phyloP scores from a whole-genome alignment of 2,329 filamentous ascomycete genomes.

The Orbilia quercus region DNA sequence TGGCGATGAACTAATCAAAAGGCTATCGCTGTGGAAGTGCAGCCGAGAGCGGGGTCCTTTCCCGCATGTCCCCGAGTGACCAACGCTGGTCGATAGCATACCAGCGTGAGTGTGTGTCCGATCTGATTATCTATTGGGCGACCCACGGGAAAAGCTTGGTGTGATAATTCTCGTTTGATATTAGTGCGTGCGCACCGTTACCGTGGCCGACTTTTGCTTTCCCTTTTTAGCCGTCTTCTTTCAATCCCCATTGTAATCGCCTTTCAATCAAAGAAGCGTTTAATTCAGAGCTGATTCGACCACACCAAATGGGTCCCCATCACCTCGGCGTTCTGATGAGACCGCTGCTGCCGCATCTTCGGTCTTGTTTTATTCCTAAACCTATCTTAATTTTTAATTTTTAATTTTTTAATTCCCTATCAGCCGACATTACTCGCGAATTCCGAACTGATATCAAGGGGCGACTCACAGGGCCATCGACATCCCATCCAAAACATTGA shows the following conservation, averaged over 20 bases:
- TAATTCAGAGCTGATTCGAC: not conserved
- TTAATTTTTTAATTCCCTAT: slow-evolving; percentile 46
- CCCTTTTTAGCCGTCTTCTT: slow-evolving; percentile 48
- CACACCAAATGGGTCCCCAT: not conserved
- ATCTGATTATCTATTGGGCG: slow-evolving; percentile 35
- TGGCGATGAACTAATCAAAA: slow-evolving; percentile 28
- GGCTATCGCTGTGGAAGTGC: slow-evolving; percentile 12
- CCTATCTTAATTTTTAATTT: no score
- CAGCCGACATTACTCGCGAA: slow-evolving; percentile 17
- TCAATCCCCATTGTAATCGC: slow-evolving; percentile 25
- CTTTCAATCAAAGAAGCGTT: slow-evolving; percentile 33
- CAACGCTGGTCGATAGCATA: slow-evolving; percentile 17
- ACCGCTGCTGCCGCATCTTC: slow-evolving; percentile 21
- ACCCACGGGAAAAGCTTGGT: slow-evolving; percentile 26
- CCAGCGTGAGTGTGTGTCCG: slow-evolving; percentile 40
- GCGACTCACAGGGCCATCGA: slow-evolving; percentile 12
- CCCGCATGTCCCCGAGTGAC: slow-evolving; percentile 52
- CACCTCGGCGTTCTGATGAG: slow-evolving; percentile 32
- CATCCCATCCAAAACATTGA: slow-evolving; percentile 11
- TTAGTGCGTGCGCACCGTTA: slow-evolving; percentile 33
- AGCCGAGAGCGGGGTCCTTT: slow-evolving; percentile 49
- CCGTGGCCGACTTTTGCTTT: slow-evolving; percentile 39
- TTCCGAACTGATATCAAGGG: slow-evolving; percentile 40
- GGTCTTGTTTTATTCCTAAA: not conserved
- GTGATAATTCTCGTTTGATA: slow-evolving; percentile 22